A percentile compares a stretch with the other conserved stretches of the same genome.
These are phyloP conservation scores for Discostella pseudostelligera DNA, from an alignment of 108 stramenopile genomes.

Conservation along the genomic window DNA sequence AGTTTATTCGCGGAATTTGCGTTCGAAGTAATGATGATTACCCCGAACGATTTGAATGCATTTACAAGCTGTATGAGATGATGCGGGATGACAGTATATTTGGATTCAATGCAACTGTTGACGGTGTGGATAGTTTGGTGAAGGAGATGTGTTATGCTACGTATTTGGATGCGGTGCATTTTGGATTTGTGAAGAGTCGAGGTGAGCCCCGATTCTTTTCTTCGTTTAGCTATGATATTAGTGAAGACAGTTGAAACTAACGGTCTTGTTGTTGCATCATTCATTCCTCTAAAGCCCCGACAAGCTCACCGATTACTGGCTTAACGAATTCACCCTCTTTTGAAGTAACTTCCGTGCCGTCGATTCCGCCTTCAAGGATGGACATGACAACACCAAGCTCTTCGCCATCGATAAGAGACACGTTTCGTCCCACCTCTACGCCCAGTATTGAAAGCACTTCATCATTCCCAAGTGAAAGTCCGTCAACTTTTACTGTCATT, in stretches of 20 bases:
- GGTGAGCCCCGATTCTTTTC: slow-evolving; percentile 12
- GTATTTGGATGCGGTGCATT: slow-evolving; percentile 19
- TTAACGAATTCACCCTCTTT: not conserved
- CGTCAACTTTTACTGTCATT: not conserved
- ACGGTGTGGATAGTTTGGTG: slow-evolving; percentile 7
- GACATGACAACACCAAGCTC: not conserved
- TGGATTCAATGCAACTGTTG: slow-evolving; percentile 9
- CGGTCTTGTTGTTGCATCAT: no score
- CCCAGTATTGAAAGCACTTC: not conserved
- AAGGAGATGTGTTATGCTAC: slow-evolving; percentile 19
- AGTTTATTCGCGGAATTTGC: slow-evolving; percentile 31
- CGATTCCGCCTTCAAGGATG: not conserved
- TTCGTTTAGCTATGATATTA: no score
- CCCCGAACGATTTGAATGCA: slow-evolving; percentile 16
- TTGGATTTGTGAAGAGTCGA: slow-evolving; percentile 19
- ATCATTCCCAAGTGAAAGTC: not conserved
- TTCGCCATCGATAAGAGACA: not conserved
- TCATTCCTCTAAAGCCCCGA: not conserved
- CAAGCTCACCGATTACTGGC: not conserved
- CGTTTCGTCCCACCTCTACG: not conserved
- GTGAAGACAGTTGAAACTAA: no score
- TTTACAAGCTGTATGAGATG: slow-evolving; percentile 23
- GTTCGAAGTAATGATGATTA: not conserved
- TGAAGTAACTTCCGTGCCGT: no score
- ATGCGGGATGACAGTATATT: slow-evolving; percentile 17